Evolutionary conservation across 2,329 filamentous ascomycete genomes (phyloP).

Genomic region (Exophiala calicioides): DNA sequence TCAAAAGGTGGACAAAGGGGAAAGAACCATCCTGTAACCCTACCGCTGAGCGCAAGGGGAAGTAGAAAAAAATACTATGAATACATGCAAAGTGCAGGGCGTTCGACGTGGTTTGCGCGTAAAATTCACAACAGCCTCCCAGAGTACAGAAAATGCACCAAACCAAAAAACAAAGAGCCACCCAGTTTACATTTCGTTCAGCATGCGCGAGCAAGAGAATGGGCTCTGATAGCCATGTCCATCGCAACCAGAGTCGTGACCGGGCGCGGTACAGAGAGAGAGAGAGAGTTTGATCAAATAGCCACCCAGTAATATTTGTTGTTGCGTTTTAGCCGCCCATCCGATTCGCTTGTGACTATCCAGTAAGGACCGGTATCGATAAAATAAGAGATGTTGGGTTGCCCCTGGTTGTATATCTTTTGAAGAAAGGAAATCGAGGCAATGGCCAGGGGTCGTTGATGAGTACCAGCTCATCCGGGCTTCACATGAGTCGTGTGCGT

Average conservation of each 20-base stretch:
- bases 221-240: constrained; percentile 27
- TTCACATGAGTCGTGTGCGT: not conserved
- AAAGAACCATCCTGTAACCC: not conserved
- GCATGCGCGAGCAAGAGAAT: constrained; percentile 19
- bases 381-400: constrained; percentile 31
- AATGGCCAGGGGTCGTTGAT: constrained; percentile 1
- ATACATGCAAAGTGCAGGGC: constrained; percentile 10
- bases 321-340: constrained; percentile 21
- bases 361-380: constrained; percentile 25
- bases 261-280: constrained; percentile 6
- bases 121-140: constrained; percentile 19
- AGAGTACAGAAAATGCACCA: constrained; percentile 17
- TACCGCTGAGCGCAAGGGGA: constrained; percentile 2
- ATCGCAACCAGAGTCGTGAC: constrained; percentile 12
- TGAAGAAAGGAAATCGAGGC: constrained; percentile 12
- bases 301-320: constrained; percentile 26
- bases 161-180: constrained; percentile 23
- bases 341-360: constrained; percentile 20
- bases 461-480: constrained; percentile 8
- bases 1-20: not conserved
- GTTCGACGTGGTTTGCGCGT: constrained; percentile 1
- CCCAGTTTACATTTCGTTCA: constrained; percentile 26
- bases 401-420: constrained; percentile 30
- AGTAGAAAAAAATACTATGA: constrained; percentile 14
- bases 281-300: constrained; percentile 29